Evolutionary conservation across 768 basidiomycete species (phyloP).

Genomic region (Russula griseocarnosa): DNA sequence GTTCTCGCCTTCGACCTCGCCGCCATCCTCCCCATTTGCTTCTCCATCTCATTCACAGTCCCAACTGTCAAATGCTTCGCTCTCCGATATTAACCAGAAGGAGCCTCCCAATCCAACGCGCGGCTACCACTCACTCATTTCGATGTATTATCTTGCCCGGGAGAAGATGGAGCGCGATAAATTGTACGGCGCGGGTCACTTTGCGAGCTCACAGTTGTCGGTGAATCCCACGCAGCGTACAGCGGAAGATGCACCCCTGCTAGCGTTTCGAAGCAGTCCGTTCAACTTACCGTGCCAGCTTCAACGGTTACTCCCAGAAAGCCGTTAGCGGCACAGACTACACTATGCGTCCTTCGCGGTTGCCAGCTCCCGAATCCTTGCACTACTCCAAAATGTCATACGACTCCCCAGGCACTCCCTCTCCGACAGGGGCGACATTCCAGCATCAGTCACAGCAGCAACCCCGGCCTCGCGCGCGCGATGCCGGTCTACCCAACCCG

Average conservation of each 20-base stretch:
- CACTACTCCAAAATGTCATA: slow-evolving; percentile 84
- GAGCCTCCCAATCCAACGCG: slow-evolving; percentile 75
- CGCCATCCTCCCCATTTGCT: slow-evolving; percentile 49
- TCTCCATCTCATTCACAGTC: slow-evolving; percentile 61
- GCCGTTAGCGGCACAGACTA: slow-evolving; percentile 61
- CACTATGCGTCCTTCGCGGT: slow-evolving; percentile 74
- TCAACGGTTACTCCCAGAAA: slow-evolving; percentile 34
- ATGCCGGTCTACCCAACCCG: slow-evolving; percentile 50
- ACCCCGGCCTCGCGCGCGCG: slow-evolving; percentile 60
- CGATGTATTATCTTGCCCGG: slow-evolving; percentile 93
- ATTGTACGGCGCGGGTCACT: slow-evolving; percentile 90
- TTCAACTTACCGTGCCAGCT: slow-evolving; percentile 24
- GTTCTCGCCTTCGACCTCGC: slow-evolving; percentile 54
- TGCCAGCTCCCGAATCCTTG: slow-evolving; percentile 76
- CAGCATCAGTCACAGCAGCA: slow-evolving; percentile 49
- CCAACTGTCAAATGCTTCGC: slow-evolving; percentile 46
- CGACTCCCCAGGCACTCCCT: slow-evolving; percentile 50
- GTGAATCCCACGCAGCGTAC: slow-evolving; percentile 12
- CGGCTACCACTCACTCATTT: slow-evolving; percentile 92
- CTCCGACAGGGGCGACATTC: slow-evolving; percentile 59
- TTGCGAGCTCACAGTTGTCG: slow-evolving; percentile 87
- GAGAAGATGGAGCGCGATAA: slow-evolving; percentile 95
- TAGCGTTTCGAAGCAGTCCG: slow-evolving; percentile 28
- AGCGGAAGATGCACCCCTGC: slow-evolving; percentile 27
- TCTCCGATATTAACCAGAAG: slow-evolving; percentile 42